Base-by-base conservation (phyloP, 1,284 basidiomycete genomes). In the Ceratobasidium sp. region DNA sequence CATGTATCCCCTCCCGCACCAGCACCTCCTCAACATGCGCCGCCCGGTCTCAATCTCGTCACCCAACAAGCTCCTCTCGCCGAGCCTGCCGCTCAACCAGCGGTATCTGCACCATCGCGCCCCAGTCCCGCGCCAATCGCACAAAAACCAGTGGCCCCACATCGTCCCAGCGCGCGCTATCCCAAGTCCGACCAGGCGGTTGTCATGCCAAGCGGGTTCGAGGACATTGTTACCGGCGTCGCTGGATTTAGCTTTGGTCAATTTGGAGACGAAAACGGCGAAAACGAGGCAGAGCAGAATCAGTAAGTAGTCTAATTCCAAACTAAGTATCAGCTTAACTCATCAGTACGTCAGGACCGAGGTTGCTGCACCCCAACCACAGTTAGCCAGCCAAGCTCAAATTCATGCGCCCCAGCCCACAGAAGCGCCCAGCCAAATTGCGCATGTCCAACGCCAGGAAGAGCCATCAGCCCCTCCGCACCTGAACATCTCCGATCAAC, bases 381-480 rank as follows among this genome's bases (percentile, higher is more conserved):
- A 36, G 9, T 1, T 36, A 19, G 27, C 57, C 41, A 36, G 57
- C 24, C 24, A 44, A 31, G 15, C 19, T 60, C 19, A 44, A 8
- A 5, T 41, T 41, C 33, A 60, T 1, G 33, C 57, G n/a, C 31
- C 29, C 6, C 14, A 19, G 5, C 33, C 24, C 19, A 57, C 15
- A 17, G 36, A 41, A 41, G 36, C 11, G 36, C 36, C 36, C 4
- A 41, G 36, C 11, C 57, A 36, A 44, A n/a, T 22, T 11, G 15
- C 33, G 11, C 19, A 78, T 75, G 56, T 77, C 76, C 22, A 71
- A 11, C 65, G 78, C 9, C 36, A 47, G 27, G 66, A 69, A 24
- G 48, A 45, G 51, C 82, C 78, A 72, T 82, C 75, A 73, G 80
- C 81, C 53, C 82, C 76, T 66, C 82, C 80, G 66, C 66, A 69